Percentiles rank a stretch among this genome's conserved stretches.
These are phyloP conservation scores for Kondoa subrosea DNA, from an alignment of 768 basidiomycete genomes.

Conservation along the genomic window DNA sequence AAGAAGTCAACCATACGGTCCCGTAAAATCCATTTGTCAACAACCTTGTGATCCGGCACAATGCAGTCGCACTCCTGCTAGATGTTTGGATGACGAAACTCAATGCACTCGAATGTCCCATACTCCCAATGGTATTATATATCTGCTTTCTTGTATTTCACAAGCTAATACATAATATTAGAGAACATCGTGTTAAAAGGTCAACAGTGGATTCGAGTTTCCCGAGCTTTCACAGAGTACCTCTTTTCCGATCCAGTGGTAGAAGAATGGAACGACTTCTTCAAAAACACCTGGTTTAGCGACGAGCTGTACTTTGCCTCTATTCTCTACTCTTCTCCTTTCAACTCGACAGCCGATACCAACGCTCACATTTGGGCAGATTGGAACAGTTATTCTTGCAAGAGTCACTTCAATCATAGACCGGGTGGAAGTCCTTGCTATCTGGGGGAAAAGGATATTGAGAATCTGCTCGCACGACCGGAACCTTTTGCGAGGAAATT, in stretches of 20 bases:
- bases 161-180: no score
- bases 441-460: neutral
- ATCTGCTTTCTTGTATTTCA: no score
- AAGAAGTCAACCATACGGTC: neutral
- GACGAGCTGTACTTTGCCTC: neutral
- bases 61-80: neutral
- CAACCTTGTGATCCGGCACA: neutral
- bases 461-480: neutral
- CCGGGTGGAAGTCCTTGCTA: neutral
- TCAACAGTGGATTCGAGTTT: neutral
- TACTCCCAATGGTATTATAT: no score
- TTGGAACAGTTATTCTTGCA: neutral
- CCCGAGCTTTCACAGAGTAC: neutral
- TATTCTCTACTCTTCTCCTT: neutral
- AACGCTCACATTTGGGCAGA: neutral
- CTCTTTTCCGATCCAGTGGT: neutral
- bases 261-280: neutral
- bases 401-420: neutral
- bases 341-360: neutral
- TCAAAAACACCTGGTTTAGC: neutral
- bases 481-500: neutral
- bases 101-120: neutral
- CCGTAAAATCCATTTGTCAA: neutral
- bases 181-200: neutral
- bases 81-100: neutral